Percentiles rank a stretch among this genome's conserved stretches.
Evolutionary conservation across 108 stramenopile genomes (phyloP).

Genomic region (Pseudonitzschia multiseries): DNA sequence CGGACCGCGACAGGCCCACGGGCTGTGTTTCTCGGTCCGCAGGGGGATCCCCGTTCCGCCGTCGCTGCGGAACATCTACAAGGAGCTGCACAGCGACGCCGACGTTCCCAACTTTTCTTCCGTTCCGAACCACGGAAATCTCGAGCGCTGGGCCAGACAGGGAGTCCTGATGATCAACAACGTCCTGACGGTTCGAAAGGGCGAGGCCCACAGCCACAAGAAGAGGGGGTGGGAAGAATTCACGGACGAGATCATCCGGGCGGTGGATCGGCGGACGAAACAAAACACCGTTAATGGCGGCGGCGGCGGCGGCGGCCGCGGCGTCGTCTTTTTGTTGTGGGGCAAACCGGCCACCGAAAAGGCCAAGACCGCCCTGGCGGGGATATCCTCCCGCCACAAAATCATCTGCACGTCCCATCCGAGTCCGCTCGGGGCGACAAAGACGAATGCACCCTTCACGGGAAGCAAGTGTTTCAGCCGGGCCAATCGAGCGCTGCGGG

Average conservation of each 20-base stretch:
- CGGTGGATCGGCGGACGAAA: slow-evolving; percentile 12
- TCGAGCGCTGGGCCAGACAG: slow-evolving; percentile 87
- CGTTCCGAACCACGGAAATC: slow-evolving; percentile 67
- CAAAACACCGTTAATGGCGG: slow-evolving; percentile 12
- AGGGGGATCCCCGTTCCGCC: slow-evolving; percentile 82
- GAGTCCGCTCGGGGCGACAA: slow-evolving; percentile 89
- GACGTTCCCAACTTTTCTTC: slow-evolving; percentile 26
- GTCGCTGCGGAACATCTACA: slow-evolving; percentile 92
- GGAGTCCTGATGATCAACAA: slow-evolving; percentile 99
- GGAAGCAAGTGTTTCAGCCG: slow-evolving; percentile 89
- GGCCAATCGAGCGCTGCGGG: slow-evolving; percentile 80
- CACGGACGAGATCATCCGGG: slow-evolving; percentile 85
- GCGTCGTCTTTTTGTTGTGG: slow-evolving; percentile 98
- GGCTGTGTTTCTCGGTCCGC: slow-evolving; percentile 89
- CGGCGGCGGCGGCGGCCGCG: slow-evolving; percentile 13
- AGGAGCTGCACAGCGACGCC: slow-evolving; percentile 67
- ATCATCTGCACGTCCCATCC: slow-evolving; percentile 64
- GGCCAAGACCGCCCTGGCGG: slow-evolving; percentile 26
- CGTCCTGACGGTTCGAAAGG: slow-evolving; percentile 90
- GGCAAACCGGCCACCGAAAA: slow-evolving; percentile 91
- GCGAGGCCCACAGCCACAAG: slow-evolving; percentile 89
- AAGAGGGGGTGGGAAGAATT: slow-evolving; percentile 95
- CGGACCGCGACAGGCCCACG: slow-evolving; percentile 85
- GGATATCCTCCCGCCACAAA: slow-evolving; percentile 9
- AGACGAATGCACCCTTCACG: slow-evolving; percentile 87